Evolutionary conservation across 768 basidiomycete species (phyloP).

Genomic region (Galerina marginata): DNA sequence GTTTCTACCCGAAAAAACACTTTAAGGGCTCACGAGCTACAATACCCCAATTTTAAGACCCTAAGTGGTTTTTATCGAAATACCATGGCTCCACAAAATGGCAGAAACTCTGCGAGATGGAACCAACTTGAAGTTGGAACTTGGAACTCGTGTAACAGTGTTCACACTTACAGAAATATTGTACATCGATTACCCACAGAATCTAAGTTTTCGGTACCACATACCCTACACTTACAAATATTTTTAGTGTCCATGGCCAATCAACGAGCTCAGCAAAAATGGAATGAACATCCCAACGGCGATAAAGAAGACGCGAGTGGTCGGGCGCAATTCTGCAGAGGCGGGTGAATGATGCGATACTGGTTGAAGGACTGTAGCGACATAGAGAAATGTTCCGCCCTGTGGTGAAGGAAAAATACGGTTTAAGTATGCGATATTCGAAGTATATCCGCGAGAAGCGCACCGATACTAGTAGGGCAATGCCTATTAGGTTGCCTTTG

Average conservation of each 20-base stretch:
- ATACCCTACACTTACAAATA: not conserved
- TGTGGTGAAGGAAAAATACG: constrained; percentile 30
- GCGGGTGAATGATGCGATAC: constrained; percentile 54
- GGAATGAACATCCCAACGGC: constrained; percentile 76
- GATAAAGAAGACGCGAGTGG: constrained; percentile 56
- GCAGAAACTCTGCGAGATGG: too few species aligned
- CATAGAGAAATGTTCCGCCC: constrained; percentile 95
- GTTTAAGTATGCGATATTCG: not conserved
- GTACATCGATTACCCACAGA: too few species aligned
- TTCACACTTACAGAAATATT: too few species aligned
- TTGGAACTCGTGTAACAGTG: too few species aligned
- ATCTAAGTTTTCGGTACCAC: not conserved
- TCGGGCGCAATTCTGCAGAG: constrained; percentile 49
- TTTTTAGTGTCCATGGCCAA: constrained; percentile 64
- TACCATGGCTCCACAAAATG: too few species aligned
- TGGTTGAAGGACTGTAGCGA: constrained; percentile 88
- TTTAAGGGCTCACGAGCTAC: too few species aligned
- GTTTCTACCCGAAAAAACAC: too few species aligned
- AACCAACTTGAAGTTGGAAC: too few species aligned
- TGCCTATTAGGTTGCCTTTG: constrained; percentile 66
- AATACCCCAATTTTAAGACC: too few species aligned
- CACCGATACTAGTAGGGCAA: constrained; percentile 86
- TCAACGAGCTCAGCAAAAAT: constrained; percentile 57
- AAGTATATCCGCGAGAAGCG: constrained; percentile 28
- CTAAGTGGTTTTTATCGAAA: too few species aligned